phyloP scores from a whole-genome alignment of 179 eudicot genomes.

The Corrigiola litoralis region DNA sequence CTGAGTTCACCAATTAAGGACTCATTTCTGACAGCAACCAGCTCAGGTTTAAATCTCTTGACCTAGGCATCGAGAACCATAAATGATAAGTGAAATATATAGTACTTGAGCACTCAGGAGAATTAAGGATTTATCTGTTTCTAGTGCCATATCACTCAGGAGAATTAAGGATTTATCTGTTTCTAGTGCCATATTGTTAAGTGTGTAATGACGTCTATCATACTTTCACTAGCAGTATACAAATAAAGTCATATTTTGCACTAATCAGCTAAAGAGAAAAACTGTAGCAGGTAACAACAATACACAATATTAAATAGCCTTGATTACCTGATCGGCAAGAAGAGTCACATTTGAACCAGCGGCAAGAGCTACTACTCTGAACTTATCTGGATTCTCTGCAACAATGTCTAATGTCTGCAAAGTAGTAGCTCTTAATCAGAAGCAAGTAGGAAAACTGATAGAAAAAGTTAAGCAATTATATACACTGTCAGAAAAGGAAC shows the following conservation, averaged over 20 bases:
- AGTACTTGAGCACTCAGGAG: not conserved
- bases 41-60: slow-evolving; percentile 74
- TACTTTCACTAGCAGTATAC: too few relatives aligned
- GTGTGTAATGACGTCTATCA: too few relatives aligned
- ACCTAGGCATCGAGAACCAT: slow-evolving; percentile 40
- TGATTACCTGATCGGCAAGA: slow-evolving; percentile 95
- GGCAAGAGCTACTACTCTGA: slow-evolving; percentile 91
- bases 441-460: slow-evolving; percentile 13
- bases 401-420: slow-evolving; percentile 91
- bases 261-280: not conserved
- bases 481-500: not conserved
- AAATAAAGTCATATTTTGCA: too few relatives aligned
- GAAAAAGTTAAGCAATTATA: not conserved
- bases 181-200: not conserved
- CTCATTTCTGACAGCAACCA: slow-evolving; percentile 76
- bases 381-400: slow-evolving; percentile 87
- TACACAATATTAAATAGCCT: slow-evolving; percentile 4
- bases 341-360: slow-evolving; percentile 99
- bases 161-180: not conserved
- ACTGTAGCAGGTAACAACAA: not conserved
- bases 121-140: not conserved
- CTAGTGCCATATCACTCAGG: not conserved
- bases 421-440: slow-evolving; percentile 14
- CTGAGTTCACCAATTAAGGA: slow-evolving; percentile 73
- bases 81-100: not conserved